Base-by-base conservation (phyloP, 2,329 filamentous ascomycete genomes). In the Arachnomyces sp. region DNA sequence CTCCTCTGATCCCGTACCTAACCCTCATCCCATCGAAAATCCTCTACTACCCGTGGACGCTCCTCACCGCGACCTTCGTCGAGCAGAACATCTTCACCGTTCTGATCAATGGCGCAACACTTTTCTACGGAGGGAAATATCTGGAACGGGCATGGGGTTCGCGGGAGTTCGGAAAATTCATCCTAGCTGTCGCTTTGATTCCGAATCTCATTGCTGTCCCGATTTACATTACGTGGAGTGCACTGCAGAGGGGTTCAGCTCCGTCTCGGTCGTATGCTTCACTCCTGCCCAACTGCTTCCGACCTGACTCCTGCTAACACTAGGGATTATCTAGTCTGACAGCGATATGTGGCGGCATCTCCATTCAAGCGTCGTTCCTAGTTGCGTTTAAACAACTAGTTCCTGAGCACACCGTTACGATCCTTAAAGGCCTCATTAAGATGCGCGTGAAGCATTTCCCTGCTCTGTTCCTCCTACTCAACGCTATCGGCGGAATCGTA, bases 381-480 rank as follows among this genome's bases (percentile, higher is more conserved):
- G 86, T 96, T 54, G 86, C 90, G 40, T 95, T 96, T 67, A 96
- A 94, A 67, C 92, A 98, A 66, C 85, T 98, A 36, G 84, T 96
- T 28, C 92, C 92, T 15, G 89, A 95, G 46, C 92, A 98, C 64
- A 98, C 92, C 8, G 90, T 96, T 39, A 92, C 90, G 3, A 78
- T 98, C 43, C 90, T 95, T 69, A 84, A 84, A 49, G 88, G 88
- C 48, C 69, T 95, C 45, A 62, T 96, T 44, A 94, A 92, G 44
- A 80, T 96, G 62, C 85, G 90, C 51, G 88, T 98, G 40, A 81
- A 82, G 60, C 80, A 83, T 60, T 82, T 83, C 69, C 94, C 68
- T 47, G 92, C 67, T 72, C 84, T 80, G 61, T 95, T 74, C 70
- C 79, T 74, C 48, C 62, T 86, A 42, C 75, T 93, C 44, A 81